phyloP scores from a whole-genome alignment of 1,284 basidiomycete genomes.

The Filobasidium uniguttulatum region DNA sequence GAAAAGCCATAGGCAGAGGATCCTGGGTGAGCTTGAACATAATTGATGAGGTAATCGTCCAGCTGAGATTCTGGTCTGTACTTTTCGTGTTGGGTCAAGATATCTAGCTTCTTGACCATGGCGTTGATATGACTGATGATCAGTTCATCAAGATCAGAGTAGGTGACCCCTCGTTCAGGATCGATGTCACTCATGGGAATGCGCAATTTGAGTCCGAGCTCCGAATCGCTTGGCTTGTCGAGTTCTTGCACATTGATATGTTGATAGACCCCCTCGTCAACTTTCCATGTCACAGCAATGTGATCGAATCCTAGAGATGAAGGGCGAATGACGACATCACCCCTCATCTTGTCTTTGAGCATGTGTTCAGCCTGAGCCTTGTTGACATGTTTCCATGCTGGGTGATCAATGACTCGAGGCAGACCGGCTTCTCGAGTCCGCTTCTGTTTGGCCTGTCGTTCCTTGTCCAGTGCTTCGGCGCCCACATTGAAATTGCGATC shows the following conservation, averaged over 20 bases:
- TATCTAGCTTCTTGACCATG: conserved; percentile 84
- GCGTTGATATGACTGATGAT: conserved; percentile 96
- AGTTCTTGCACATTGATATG: conserved; percentile 90
- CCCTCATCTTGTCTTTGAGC: conserved; percentile 77
- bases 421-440: conserved; percentile 56
- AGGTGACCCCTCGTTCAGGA: conserved; percentile 29
- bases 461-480: conserved; percentile 27
- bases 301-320: conserved; percentile 90
- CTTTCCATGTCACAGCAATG: conserved; percentile 98
- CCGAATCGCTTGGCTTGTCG: conserved; percentile 51
- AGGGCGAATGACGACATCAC: conserved; percentile 89
- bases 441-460: conserved; percentile 55
- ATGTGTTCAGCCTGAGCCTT: conserved; percentile 78
- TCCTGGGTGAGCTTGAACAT: conserved; percentile 80
- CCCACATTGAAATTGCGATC: conserved; percentile 26
- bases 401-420: conserved; percentile 88
- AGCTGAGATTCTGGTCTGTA: conserved; percentile 84
- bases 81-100: conserved; percentile 90
- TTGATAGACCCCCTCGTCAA: conserved; percentile 90
- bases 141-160: conserved; percentile 91
- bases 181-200: conserved; percentile 40
- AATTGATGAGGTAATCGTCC: conserved; percentile 52
- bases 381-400: conserved; percentile 96
- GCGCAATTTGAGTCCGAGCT: conserved; percentile 56
- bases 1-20: conserved; percentile 94